Base-by-base conservation (phyloP, 768 basidiomycete genomes). In the Psilocybe sp. region DNA sequence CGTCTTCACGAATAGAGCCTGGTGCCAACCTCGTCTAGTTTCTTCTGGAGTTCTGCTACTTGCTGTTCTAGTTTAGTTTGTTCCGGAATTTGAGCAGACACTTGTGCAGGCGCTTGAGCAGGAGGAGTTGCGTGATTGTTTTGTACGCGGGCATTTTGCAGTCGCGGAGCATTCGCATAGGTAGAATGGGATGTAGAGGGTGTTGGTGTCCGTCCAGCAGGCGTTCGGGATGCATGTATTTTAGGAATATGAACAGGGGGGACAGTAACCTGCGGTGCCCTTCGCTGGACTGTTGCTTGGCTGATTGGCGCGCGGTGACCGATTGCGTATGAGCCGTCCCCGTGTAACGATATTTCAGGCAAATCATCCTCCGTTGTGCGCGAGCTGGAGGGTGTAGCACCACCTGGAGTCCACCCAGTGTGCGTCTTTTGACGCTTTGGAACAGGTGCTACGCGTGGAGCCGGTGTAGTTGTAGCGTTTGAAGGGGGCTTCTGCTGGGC, bases 311-410 rank as follows among this genome's bases (percentile, higher is more conserved):
- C 4, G 7, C 23, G 23, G 23, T 28, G 23, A 7, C 58, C 68
- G 31, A 82, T 56, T 1, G 64, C 75, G 60, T 85, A 87, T 3
- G 78, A 71, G 15, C 85, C 83, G 60, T 84, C 81, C 4, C 68
- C 69, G 28, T 72, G 69, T n/a, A 87, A 59, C 12, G 80, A 80
- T 49, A 88, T 76, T 51, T 87, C 84, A 32, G 86, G 85, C 16
- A 84, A 66, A 47, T 79, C 69, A 4, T 85, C 82, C 50, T 69
- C 57, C 39, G 75, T 47, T 74, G 69, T 43, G 59, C 40, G 19
- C 66, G 54, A 28, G 23, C 23, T 35, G 61, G 53, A 44, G 14
- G 62, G 58, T 10, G 54, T 53, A n/a, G 66, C 56, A 37, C 64
- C 41, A 10, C 65, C 68, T 19, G 71, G 66, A 42, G 58, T 67